A percentile compares a stretch with the other conserved stretches of the same genome.
Conservation (phyloP, 371 early-diverging fungal species). For the Dinochytrium kinnereticum region DNA sequence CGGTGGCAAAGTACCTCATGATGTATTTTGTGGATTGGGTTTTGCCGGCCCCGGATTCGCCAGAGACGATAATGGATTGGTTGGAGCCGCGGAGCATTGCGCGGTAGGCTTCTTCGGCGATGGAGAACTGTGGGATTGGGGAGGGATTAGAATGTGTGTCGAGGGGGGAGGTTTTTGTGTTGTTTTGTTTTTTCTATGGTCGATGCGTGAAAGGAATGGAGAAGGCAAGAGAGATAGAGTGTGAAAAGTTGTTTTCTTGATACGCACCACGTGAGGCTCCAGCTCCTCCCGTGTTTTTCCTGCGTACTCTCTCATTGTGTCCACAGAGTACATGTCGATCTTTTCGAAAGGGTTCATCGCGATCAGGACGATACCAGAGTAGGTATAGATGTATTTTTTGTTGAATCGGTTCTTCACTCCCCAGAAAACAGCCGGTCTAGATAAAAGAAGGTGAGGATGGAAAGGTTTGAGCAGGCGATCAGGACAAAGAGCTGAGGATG, state of each 20-base stretch:
- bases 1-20: slow-evolving; percentile 97
- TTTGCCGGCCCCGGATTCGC: slow-evolving; percentile 97
- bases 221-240: too few relatives aligned
- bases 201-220: too few relatives aligned
- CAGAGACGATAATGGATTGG: slow-evolving; percentile 98
- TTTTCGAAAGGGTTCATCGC: slow-evolving; percentile 97
- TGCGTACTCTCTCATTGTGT: slow-evolving; percentile 88
- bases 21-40: slow-evolving; percentile 96
- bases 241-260: not conserved
- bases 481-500: too few relatives aligned
- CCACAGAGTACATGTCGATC: slow-evolving; percentile 84
- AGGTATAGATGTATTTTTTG: slow-evolving; percentile 96
- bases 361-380: slow-evolving; percentile 98
- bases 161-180: not conserved
- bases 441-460: not conserved
- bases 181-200: too few relatives aligned
- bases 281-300: slow-evolving; percentile 92
- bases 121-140: slow-evolving; percentile 71
- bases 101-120: slow-evolving; percentile 98
- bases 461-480: too few relatives aligned
- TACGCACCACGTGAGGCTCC: slow-evolving; percentile 80
- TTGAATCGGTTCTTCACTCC: slow-evolving; percentile 84
- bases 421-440: slow-evolving; percentile 72
- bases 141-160: not conserved
- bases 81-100: slow-evolving; percentile 91